Conservation (phyloP, 2,329 filamentous ascomycete genomes). For the Fusarium sp. region DNA sequence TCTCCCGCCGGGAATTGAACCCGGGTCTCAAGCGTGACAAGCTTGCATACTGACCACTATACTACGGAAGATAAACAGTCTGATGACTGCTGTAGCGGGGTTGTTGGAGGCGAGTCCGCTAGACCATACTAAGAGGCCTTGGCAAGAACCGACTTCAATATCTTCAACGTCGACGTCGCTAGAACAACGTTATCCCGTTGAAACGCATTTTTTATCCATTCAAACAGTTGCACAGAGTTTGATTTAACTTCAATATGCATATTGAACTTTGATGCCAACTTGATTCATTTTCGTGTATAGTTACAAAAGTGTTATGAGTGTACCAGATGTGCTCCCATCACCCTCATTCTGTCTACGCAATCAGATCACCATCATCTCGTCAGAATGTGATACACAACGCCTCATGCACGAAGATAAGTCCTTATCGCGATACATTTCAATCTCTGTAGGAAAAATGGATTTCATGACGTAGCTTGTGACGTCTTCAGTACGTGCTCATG, state of each 20-base stretch:
- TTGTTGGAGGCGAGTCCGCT: neutral
- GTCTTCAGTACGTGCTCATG: constrained; percentile 10
- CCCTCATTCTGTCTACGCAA: neutral
- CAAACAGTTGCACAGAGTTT: too few relatives aligned
- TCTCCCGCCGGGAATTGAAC: constrained; percentile 18
- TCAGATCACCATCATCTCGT: neutral
- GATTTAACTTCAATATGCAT: rapidly evolving
- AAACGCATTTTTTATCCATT: too few relatives aligned
- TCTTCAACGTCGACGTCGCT: neutral
- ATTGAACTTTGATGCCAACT: neutral
- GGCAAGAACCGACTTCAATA: rapidly evolving
- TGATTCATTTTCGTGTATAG: neutral
- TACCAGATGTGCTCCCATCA: neutral
- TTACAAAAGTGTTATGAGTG: neutral
- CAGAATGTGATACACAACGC: neutral
- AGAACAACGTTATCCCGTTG: neutral
- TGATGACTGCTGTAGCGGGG: constrained; percentile 13
- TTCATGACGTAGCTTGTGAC: constrained; percentile 23
- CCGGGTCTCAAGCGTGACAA: constrained; percentile 17
- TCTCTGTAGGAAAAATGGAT: rapidly evolving
- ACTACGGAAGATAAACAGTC: constrained; percentile 14
- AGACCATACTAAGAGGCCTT: neutral
- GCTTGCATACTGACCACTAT: constrained; percentile 19
- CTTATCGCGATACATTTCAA: neutral
- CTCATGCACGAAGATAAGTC: neutral